Base-by-base conservation (phyloP, 441 rosid genomes). In the Iberis amara region DNA sequence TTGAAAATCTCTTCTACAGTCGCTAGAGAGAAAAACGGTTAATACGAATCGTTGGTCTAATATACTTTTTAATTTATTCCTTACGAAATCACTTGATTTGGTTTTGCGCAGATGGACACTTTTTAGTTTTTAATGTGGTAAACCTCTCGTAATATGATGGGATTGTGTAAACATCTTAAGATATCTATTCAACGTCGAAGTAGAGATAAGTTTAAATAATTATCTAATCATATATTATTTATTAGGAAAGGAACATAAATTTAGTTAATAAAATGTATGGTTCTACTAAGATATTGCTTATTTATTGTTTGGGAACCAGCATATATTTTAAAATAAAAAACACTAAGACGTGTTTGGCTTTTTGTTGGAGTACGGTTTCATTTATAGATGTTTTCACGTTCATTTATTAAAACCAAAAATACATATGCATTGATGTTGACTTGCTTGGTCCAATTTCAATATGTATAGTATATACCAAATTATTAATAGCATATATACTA, bases 341-440 rank as follows among this genome's bases (percentile, higher is more conserved):
- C n/a, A 55, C 32, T 26, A 55, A 41, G 68, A 63, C 68, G 68
- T 63, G 52, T 55, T 55, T 48, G 68, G 51, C 39, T 55, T 55
- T 33, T 63, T 55, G 11, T 48, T 14, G 26, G 44, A 35, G 26
- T 13, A 55, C 36, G 45, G 51, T n/a, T 24, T 63, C 56, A 5
- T 47, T 14, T 39, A 32, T 23, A 15, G 10, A 39, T 62, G 50
- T 13, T 39, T 62, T 40, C 32, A 24, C 38, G 55, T 39, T 54
- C 47, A 33, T 26, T 6, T 3, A 39, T 49, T 12, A 5, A 11
- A 2, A n/a, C 27, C 3, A 11, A 31, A 24, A 12, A 9, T 4
- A 32, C 32, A 43, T 27, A 27, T 37, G 46, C 32, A 44, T 37
- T 14, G 57, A 55, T 56, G 56, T 35, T 41, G 68, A 55, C 57